Evolutionary conservation across 1,139 yeast species (phyloP), one percentile per base, ranked within the genome.

Genomic region (Sugiyamaella paludigena): DNA sequence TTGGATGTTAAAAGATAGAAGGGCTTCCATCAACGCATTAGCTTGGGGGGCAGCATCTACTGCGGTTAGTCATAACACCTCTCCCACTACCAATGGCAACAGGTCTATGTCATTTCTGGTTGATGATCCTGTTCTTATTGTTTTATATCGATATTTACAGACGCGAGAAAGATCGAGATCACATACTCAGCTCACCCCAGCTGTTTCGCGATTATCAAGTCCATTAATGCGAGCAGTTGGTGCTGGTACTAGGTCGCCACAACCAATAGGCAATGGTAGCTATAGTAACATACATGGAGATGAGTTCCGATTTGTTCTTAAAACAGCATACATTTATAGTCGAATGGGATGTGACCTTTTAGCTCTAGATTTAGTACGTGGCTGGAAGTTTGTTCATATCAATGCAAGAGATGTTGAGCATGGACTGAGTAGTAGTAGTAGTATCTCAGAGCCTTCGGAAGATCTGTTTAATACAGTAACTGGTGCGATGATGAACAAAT

Each of bases 271-370:
- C 44, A 7, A 32, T 19, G 3, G 24, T 19, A 40, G 10, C 39
- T 34, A 12, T 13, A 43, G 2, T 10, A 12, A 29, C 15, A 13
- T 47, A 12, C 48, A 48, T 30, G 53, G 47, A 4, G 52, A 57
- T 8, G 97, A 91, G 60, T 79, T 77, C 49, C 72, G 75, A 11
- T 81, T 83, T 60, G 76, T 89, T 10, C 63, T 79, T 19, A 79
- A 81, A 55, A 83, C 84, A 7, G 77, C 86, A 10, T 71, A 77
- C 40, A 84, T 87, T 50, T 87, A 88, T 60, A 74, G 80, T 11
- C 74, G 95, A 51, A 88, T 91, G 96, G 98, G 98, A 0, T 91
- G 98, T 69, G 96, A 91, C 58, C 78, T 82, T 55, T 66, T 91
- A 41, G 83, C 91, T 0, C 63, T 87, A 15, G 75, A 81, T 41